Conservation (phyloP, 1,284 basidiomycete species). For the Takashimella koratensis region DNA sequence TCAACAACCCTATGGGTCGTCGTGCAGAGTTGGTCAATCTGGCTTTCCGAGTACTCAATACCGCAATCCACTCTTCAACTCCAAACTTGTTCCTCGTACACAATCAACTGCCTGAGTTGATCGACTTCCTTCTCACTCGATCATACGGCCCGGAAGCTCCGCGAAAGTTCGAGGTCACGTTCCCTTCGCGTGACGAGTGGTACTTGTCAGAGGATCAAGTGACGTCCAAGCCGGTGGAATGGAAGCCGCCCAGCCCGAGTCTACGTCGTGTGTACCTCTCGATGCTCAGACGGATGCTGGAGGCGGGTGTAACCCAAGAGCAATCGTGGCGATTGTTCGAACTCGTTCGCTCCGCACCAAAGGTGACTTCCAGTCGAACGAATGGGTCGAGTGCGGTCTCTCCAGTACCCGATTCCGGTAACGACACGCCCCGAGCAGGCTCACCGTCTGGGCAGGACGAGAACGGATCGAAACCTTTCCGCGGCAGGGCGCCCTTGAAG, state of each 20-base stretch:
- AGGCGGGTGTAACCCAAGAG: slow-evolving; percentile 33
- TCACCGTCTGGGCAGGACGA: background rate
- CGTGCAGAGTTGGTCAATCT: slow-evolving; percentile 17
- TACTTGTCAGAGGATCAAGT: slow-evolving; percentile 12
- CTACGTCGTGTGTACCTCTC: slow-evolving; percentile 32
- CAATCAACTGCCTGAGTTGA: slow-evolving; percentile 27
- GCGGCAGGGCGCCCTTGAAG: background rate
- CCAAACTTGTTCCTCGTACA: slow-evolving; percentile 29
- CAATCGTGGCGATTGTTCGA: slow-evolving; percentile 41
- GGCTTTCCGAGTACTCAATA: slow-evolving; percentile 24
- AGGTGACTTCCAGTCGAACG: background rate
- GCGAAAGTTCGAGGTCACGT: slow-evolving; percentile 35
- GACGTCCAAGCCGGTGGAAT: slow-evolving; percentile 9
- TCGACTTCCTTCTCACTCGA: slow-evolving; percentile 32
- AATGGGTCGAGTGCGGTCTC: background rate
- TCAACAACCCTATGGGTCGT: background rate
- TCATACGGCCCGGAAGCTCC: slow-evolving; percentile 29
- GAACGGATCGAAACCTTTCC: background rate
- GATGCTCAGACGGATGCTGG: slow-evolving; percentile 31
- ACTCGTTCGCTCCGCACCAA: slow-evolving; percentile 33
- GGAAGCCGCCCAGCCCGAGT: slow-evolving; percentile 16
- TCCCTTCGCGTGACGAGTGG: slow-evolving; percentile 37
- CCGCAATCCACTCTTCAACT: slow-evolving; percentile 16
- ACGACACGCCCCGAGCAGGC: background rate
- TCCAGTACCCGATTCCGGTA: slow-evolving; percentile 1